Evolutionary conservation across 345 rosid genomes (phyloP).

Genomic region (Sapria himalayana): DNA sequence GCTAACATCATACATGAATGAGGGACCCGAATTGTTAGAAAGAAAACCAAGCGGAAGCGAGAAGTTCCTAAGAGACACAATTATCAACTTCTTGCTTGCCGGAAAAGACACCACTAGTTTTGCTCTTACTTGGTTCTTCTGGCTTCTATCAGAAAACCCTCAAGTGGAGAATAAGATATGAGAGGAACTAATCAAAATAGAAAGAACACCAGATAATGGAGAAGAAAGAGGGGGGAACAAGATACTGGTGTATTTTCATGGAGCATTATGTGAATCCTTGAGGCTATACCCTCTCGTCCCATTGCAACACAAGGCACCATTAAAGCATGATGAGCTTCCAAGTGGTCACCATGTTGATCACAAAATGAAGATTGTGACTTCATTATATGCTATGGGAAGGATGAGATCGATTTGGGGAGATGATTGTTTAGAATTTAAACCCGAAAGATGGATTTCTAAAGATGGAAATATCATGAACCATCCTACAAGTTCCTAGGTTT

Average conservation of each 20-base stretch:
- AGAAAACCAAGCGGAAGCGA: slow-evolving; percentile 6
- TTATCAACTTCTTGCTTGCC: slow-evolving; percentile 18
- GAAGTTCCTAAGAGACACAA: slow-evolving; percentile 19
- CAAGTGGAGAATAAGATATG: slow-evolving; percentile 13
- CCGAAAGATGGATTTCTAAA: slow-evolving; percentile 19
- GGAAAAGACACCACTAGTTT: slow-evolving; percentile 25
- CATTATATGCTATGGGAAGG: slow-evolving; percentile 16
- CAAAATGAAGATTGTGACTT: slow-evolving; percentile 10
- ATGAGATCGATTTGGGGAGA: slow-evolving; percentile 24
- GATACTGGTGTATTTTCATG: slow-evolving; percentile 28
- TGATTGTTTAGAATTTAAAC: slow-evolving; percentile 21
- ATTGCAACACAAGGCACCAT: slow-evolving; percentile 15
- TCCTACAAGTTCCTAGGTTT: slow-evolving; percentile 13
- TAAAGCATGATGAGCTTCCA: slow-evolving; percentile 19
- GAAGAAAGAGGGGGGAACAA: slow-evolving; percentile 9
- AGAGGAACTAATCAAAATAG: slow-evolving; percentile 14
- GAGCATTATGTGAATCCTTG: slow-evolving; percentile 17
- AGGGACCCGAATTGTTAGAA: slow-evolving; percentile 4
- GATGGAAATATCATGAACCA: slow-evolving; percentile 8
- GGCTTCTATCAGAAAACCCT: slow-evolving; percentile 18
- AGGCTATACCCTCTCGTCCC: slow-evolving; percentile 31
- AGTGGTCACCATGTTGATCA: slow-evolving; percentile 20
- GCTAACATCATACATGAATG: slow-evolving; percentile 15
- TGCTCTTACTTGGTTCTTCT: slow-evolving; percentile 29
- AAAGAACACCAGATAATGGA: not conserved